Evolutionary conservation across 257 asterid genomes (phyloP).

Genomic region (Solanum tacnaense): DNA sequence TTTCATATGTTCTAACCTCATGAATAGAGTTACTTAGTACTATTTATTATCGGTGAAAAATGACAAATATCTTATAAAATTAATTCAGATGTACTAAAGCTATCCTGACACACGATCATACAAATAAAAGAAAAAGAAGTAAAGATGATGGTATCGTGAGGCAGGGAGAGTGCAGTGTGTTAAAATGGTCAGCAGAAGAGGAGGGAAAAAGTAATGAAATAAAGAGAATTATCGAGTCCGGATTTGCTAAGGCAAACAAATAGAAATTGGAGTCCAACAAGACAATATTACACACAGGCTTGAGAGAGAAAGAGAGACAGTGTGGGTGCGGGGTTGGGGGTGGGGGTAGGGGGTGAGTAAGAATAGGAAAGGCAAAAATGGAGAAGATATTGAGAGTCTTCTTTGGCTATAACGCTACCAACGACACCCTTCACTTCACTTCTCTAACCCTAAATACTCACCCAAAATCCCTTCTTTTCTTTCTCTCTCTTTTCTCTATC

Average conservation of each 20-base stretch:
- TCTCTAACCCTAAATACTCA: slow-evolving; percentile 43
- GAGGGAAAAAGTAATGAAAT: not conserved
- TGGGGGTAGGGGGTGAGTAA: not conserved
- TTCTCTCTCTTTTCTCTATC: slow-evolving; percentile 12
- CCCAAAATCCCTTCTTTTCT: slow-evolving; percentile 2
- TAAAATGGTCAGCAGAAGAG: slow-evolving; percentile 42
- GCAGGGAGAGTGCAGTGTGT: not conserved
- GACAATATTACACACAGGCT: slow-evolving; percentile 7
- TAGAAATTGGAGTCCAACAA: slow-evolving; percentile 10
- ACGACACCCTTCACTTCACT: not conserved
- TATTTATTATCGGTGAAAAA: accelerated
- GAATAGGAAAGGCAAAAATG: slow-evolving; percentile 31
- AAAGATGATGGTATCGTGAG: slow-evolving; percentile 11
- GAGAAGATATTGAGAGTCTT: slow-evolving; percentile 68
- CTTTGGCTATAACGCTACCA: slow-evolving; percentile 21
- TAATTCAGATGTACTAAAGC: accelerated
- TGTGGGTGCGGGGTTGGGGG: not conserved
- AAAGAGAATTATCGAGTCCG: not conserved
- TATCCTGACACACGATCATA: accelerated
- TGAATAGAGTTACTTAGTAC: too few relatives aligned
- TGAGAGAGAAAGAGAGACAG: not conserved
- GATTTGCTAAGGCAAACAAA: slow-evolving; percentile 8
- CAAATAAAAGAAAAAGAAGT: too few relatives aligned
- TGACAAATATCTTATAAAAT: too few relatives aligned
- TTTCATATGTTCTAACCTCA: too few relatives aligned